phyloP scores from a whole-genome alignment of 495 filamentous ascomycete species.

The Neurospora cerealis region DNA sequence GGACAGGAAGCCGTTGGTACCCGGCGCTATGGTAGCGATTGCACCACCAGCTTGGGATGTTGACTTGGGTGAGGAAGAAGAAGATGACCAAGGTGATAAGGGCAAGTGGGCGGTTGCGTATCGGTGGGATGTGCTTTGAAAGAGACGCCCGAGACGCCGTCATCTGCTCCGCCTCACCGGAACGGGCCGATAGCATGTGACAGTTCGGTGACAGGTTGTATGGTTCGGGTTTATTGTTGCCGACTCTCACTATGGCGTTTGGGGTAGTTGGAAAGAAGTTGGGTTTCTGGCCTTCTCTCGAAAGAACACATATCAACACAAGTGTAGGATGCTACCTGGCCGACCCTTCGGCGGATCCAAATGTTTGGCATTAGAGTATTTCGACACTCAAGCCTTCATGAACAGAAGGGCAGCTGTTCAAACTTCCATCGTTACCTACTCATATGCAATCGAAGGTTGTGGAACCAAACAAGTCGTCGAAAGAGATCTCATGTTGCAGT shows the following conservation, averaged over 20 bases:
- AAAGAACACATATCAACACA: not conserved
- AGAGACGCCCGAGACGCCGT: not conserved
- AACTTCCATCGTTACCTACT: not conserved
- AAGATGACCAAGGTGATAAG: not conserved
- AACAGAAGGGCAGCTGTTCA: not conserved
- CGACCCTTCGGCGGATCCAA: not conserved
- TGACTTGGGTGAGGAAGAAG: slow-evolving; percentile 17
- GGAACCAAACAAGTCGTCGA: not conserved
- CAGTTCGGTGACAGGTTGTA: not conserved
- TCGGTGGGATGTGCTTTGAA: slow-evolving; percentile 26
- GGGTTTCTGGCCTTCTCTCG: not conserved
- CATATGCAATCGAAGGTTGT: not conserved
- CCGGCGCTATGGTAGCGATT: slow-evolving; percentile 27
- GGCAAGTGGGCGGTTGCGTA: slow-evolving; percentile 34
- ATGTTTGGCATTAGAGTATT: not conserved
- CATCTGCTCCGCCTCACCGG: not conserved
- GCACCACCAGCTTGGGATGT: slow-evolving; percentile 36
- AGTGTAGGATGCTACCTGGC: not conserved
- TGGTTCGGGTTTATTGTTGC: not conserved
- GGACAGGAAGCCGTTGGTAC: slow-evolving; percentile 8
- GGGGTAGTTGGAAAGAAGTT: not conserved
- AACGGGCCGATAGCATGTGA: not conserved
- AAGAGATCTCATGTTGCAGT: not conserved
- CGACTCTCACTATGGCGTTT: not conserved
- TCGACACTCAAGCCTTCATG: not conserved